phyloP scores from a whole-genome alignment of 257 asterid genomes.

The Solanum sejunctum region DNA sequence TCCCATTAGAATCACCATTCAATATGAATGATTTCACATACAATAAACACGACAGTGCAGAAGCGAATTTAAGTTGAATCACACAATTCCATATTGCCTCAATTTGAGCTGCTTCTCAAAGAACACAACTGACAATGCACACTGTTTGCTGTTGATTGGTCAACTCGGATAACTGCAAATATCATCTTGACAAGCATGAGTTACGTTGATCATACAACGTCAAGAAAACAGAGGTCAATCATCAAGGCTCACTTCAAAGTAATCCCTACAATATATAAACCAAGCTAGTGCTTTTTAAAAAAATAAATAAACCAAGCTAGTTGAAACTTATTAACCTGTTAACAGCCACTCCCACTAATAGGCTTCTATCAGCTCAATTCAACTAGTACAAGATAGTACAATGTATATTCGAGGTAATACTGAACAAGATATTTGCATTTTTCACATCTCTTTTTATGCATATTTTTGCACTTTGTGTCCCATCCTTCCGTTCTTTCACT shows the following conservation, averaged over 20 bases:
- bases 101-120: neutral
- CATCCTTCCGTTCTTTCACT: neutral
- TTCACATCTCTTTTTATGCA: neutral
- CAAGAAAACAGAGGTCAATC: neutral
- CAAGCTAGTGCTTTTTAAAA: neutral
- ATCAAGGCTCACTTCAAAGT: neutral
- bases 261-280: neutral
- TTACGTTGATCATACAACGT: neutral
- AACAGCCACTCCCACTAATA: neutral
- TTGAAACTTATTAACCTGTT: neutral
- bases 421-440: neutral
- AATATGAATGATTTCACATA: neutral
- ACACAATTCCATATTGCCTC: neutral
- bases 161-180: neutral
- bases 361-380: neutral
- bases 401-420: neutral
- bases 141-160: neutral
- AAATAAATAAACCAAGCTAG: neutral
- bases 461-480: neutral
- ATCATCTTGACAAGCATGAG: neutral
- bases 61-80: neutral
- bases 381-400: neutral
- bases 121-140: neutral
- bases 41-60: neutral
- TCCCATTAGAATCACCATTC: neutral